These are phyloP conservation scores for Lumnitzera racemosa DNA, from an alignment of 345 rosid genomes.

Conservation along the genomic window DNA sequence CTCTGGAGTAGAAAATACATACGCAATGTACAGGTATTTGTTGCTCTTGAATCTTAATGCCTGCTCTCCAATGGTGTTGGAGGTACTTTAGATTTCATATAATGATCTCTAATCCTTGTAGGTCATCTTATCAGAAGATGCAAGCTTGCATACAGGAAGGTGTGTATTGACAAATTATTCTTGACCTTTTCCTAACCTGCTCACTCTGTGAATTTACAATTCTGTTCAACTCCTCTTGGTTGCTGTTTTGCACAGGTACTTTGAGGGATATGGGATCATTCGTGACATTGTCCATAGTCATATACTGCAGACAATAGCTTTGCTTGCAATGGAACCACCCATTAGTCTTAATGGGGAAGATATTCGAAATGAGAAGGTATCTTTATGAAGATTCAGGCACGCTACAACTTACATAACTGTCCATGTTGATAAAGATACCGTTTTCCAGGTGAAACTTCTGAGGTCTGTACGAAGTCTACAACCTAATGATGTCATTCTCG, in stretches of 20 bases:
- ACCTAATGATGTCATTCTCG: slow-evolving; percentile 58
- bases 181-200: background rate
- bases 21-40: slow-evolving; percentile 49
- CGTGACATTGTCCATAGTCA: slow-evolving; percentile 71
- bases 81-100: background rate
- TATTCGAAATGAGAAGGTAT: slow-evolving; percentile 72
- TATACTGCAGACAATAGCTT: slow-evolving; percentile 63
- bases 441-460: slow-evolving; percentile 62
- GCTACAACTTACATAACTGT: background rate
- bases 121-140: slow-evolving; percentile 63
- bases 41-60: too few relatives aligned
- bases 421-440: background rate
- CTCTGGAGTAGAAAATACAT: slow-evolving; percentile 66
- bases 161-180: slow-evolving; percentile 13
- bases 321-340: slow-evolving; percentile 86
- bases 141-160: slow-evolving; percentile 38
- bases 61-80: too few relatives aligned
- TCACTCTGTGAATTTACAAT: background rate
- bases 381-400: background rate
- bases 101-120: slow-evolving; percentile 18
- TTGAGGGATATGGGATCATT: slow-evolving; percentile 76
- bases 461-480: slow-evolving; percentile 50
- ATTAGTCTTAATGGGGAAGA: slow-evolving; percentile 76
- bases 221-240: background rate
- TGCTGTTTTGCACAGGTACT: slow-evolving; percentile 34